These are phyloP conservation scores for Pleurozium schreberi DNA, from an alignment of 225 moss, liverwort and hornwort genomes.

Conservation along the genomic window DNA sequence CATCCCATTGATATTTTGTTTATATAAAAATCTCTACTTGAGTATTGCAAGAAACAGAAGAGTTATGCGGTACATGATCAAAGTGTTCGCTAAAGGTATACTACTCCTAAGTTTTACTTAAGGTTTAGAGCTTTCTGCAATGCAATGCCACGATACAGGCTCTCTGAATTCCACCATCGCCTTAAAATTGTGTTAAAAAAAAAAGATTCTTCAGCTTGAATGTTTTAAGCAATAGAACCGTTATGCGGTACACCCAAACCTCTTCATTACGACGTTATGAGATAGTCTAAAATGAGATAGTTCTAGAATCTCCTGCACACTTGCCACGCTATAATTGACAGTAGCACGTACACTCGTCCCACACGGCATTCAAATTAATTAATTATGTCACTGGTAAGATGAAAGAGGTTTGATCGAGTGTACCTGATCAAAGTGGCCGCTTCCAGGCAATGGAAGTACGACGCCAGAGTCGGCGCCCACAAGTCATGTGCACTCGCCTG, in stretches of 20 bases:
- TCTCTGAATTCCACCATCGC: neutral
- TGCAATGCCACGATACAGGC: neutral
- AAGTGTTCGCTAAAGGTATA: neutral
- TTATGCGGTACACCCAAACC: too few relatives aligned
- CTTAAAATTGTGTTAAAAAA: neutral
- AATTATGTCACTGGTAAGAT: neutral
- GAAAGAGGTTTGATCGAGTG: neutral
- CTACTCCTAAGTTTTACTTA: neutral
- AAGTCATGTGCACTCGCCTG: neutral
- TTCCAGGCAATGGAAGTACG: conserved; percentile 6
- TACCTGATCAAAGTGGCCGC: neutral
- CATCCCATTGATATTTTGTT: neutral
- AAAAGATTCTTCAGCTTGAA: neutral
- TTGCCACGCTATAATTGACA: neutral
- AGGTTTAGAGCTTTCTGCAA: neutral
- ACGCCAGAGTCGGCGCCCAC: conserved; percentile 3
- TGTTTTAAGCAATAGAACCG: neutral
- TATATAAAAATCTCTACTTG: neutral
- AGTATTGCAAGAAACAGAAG: neutral
- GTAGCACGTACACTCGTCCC: neutral
- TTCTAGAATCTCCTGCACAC: neutral
- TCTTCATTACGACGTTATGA: neutral
- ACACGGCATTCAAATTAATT: neutral
- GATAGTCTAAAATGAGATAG: neutral
- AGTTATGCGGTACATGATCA: neutral